Conservation (phyloP, 176 grass and related monocot genomes). For the Stipa capillata region DNA sequence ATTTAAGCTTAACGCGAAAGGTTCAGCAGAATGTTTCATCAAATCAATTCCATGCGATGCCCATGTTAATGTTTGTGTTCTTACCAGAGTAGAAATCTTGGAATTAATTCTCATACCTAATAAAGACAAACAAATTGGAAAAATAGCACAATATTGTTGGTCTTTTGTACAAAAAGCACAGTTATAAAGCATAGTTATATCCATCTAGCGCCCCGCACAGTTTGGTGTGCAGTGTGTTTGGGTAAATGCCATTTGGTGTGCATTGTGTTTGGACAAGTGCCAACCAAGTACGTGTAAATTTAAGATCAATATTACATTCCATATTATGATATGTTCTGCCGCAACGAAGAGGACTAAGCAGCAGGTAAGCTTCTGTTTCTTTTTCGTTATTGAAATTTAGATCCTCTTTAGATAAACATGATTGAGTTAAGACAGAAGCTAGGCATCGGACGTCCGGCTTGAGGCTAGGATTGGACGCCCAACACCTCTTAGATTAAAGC, state of each 20-base stretch:
- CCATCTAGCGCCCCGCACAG: too few relatives aligned
- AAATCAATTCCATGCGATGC: neutral
- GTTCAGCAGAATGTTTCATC: neutral
- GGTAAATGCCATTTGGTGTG: neutral
- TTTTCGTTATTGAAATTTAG: neutral
- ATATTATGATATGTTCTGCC: neutral
- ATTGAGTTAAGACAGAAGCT: neutral
- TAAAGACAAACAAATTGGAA: neutral
- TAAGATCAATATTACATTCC: neutral
- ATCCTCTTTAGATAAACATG: neutral
- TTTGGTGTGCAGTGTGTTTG: too few relatives aligned
- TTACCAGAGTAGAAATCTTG: neutral
- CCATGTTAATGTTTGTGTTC: neutral
- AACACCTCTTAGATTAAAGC: too few relatives aligned
- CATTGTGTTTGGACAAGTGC: neutral
- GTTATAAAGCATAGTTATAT: neutral
- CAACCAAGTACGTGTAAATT: neutral
- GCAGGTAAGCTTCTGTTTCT: too few relatives aligned
- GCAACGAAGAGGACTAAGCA: neutral
- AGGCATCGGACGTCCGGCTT: too few relatives aligned
- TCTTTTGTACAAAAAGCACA: neutral
- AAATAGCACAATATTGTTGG: neutral
- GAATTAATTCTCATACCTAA: neutral
- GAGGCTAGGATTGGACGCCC: too few relatives aligned
- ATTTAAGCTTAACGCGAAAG: conserved; percentile 16